Evolutionary conservation across 805 yeast genomes (phyloP).

Genomic region (Candida rishiriensis): DNA sequence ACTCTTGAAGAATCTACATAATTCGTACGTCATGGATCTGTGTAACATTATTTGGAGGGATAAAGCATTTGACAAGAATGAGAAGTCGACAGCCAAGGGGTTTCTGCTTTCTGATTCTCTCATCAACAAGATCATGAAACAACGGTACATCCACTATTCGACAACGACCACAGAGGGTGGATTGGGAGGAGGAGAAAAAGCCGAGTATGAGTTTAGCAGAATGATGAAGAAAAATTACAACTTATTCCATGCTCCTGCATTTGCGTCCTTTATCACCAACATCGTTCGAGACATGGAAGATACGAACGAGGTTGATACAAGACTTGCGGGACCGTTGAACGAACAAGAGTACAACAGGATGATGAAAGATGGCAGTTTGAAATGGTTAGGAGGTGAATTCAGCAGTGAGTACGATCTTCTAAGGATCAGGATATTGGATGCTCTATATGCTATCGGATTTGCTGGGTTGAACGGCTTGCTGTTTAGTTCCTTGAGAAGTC

Average conservation of each 20-base stretch:
- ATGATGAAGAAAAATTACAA: conserved; percentile 27
- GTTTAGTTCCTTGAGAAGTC: conserved; percentile 49
- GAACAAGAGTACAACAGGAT: conserved; percentile 36
- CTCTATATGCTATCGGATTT: conserved; percentile 40
- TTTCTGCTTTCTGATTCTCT: conserved; percentile 34
- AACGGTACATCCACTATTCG: conserved; percentile 22
- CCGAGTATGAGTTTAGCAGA: conserved; percentile 11
- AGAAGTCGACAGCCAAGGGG: conserved; percentile 33
- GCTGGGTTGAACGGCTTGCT: conserved; percentile 46
- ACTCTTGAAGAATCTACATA: conserved; percentile 34
- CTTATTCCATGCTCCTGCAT: conserved; percentile 48
- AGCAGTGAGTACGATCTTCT: conserved; percentile 37
- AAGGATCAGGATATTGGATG: conserved; percentile 39
- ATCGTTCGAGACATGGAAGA: conserved; percentile 47
- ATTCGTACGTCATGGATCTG: conserved; percentile 50
- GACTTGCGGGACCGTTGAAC: conserved; percentile 54
- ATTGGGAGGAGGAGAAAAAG: conserved; percentile 21
- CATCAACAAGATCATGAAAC: conserved; percentile 27
- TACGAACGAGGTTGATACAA: conserved; percentile 24
- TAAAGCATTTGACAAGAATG: conserved; percentile 39
- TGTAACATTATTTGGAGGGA: conserved; percentile 56
- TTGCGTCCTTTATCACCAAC: conserved; percentile 39
- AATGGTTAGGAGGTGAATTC: conserved; percentile 22
- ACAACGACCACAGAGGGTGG: conserved; percentile 18
- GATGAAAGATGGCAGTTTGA: neutral